Evolutionary conservation across 805 yeast species (phyloP), one percentile per base, ranked within the genome.

Genomic region (Candida odintsovae): DNA sequence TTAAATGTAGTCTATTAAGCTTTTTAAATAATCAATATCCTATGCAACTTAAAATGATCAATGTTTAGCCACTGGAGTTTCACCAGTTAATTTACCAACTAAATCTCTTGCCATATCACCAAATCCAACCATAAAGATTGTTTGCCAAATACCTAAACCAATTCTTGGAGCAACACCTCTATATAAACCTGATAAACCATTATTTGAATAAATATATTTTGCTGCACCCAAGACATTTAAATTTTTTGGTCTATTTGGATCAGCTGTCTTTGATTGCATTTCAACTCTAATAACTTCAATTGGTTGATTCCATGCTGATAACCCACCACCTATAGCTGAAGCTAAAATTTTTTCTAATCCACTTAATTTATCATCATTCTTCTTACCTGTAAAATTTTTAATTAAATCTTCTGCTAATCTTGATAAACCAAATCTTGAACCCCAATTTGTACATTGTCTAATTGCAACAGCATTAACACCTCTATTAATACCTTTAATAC

Each of bases 401-500:
- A 94, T 89, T 4, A 70, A 72, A 57, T 87, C 92, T 73, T 94
- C 99, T 28, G 96, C 95, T 61, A 90, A 76, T 64, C 99, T 80
- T 3, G 96, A 77, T 37, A 94, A 76, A 31, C 98, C 99, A 61
- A 90, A 92, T 64, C 99, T 79, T 18, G 97, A 89, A 43, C 99
- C 99, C 99, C 99, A 94, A 70, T 94, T 94, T 56, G 98, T 92
- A 87, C 89, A 86, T 67, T 94, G 99, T 71, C 99, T 84, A 55
- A 92, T 84, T n/a, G 98, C 98, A 49, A 92, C 97, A 9, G 99
- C 99, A 64, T 92, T 92, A 49, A 92, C 98, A 67, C 99, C 99
- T 71, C 86, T 90, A 71, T 94, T 92, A 65, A 94, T 89, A 59
- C 99, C 99, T 56, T 83, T 76, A 48, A 94, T 80, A 59, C 99